These are phyloP conservation scores for Yarrowia alimentaria DNA, from an alignment of 805 yeast species.

Conservation along the genomic window DNA sequence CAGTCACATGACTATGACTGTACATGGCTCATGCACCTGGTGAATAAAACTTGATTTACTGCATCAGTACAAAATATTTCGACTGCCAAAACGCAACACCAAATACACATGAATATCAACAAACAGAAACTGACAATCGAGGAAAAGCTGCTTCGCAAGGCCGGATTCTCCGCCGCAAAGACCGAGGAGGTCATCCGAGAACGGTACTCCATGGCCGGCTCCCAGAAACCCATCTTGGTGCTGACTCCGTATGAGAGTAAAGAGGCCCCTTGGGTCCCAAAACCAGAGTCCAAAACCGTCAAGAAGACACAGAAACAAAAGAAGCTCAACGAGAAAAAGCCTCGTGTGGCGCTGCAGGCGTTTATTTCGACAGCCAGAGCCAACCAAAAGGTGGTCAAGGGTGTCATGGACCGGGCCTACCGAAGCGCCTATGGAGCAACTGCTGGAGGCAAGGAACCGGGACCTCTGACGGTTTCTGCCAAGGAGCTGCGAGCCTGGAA, in stretches of 20 bases:
- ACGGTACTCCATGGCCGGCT: slow-evolving; percentile 41
- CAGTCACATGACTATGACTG: too few species aligned
- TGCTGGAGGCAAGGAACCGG: not conserved
- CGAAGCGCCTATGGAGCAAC: too few species aligned
- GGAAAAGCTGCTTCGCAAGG: slow-evolving; percentile 1
- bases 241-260: slow-evolving; percentile 30
- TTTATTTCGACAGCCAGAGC: not conserved
- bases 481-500: slow-evolving; percentile 3
- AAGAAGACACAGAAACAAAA: slow-evolving; percentile 5
- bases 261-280: not conserved
- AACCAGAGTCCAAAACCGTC: slow-evolving; percentile 28
- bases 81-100: too few species aligned
- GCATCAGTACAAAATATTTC: too few species aligned
- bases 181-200: slow-evolving; percentile 41
- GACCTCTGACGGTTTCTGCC: not conserved
- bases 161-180: slow-evolving; percentile 31
- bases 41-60: too few species aligned
- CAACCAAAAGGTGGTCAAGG: slow-evolving; percentile 4
- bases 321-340: slow-evolving; percentile 4
- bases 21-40: too few species aligned
- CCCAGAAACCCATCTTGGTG: slow-evolving; percentile 41
- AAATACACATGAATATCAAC: slow-evolving; percentile 27
- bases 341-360: slow-evolving; percentile 4
- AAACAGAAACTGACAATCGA: slow-evolving; percentile 21
- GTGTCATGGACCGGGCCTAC: slow-evolving; percentile 1